phyloP scores from a whole-genome alignment of 345 rosid species.

The Dipteronia sinensis region DNA sequence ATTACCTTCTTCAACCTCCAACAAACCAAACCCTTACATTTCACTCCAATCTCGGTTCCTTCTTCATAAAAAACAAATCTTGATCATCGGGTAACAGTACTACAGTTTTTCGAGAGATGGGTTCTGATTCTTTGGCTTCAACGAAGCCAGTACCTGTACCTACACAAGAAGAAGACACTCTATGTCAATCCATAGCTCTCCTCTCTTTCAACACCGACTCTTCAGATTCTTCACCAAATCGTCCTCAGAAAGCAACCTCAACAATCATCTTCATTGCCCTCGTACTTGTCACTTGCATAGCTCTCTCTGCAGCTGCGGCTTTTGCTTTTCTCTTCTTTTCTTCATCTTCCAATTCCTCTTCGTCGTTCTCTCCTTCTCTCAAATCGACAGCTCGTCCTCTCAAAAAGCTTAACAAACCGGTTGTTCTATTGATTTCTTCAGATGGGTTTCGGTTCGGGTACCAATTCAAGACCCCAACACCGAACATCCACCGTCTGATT shows the following conservation, averaged over 20 bases:
- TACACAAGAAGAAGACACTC: conserved; percentile 49
- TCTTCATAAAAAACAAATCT: neutral
- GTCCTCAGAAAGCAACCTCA: conserved; percentile 30
- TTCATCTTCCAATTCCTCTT: conserved; percentile 11
- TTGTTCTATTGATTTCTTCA: conserved; percentile 76
- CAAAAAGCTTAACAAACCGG: conserved; percentile 61
- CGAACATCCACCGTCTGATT: conserved; percentile 74
- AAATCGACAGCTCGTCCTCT: conserved; percentile 52
- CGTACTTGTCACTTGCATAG: conserved; percentile 54
- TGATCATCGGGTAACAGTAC: neutral
- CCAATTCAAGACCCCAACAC: conserved; percentile 76
- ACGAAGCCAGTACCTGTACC: conserved; percentile 38
- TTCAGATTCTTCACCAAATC: conserved; percentile 26
- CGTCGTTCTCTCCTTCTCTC: conserved; percentile 22
- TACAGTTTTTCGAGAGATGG: conserved; percentile 28
- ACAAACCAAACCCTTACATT: conserved; percentile 2
- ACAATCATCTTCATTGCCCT: conserved; percentile 56
- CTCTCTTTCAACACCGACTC: conserved; percentile 52
- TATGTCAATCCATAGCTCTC: conserved; percentile 56
- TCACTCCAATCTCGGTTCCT: neutral
- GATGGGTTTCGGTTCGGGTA: conserved; percentile 97
- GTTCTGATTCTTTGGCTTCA: conserved; percentile 35
- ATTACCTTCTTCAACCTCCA: neutral
- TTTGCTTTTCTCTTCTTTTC: conserved; percentile 70
- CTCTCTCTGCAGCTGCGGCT: conserved; percentile 73